phyloP scores from a whole-genome alignment of 768 basidiomycete species.

The Phlegmacium glaucopus region DNA sequence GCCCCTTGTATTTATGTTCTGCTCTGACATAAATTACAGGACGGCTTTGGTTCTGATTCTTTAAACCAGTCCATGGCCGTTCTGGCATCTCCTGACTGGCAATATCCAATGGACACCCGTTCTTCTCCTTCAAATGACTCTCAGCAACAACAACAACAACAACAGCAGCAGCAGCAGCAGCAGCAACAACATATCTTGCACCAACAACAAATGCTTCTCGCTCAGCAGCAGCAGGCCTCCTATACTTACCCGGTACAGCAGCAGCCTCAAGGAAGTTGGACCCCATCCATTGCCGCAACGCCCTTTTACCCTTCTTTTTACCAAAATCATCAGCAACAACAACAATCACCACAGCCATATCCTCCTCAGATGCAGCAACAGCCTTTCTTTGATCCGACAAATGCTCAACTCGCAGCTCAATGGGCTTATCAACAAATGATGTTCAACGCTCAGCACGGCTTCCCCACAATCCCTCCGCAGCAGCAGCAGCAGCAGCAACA shows the following conservation, averaged over 20 bases:
- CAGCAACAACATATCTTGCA: constrained; percentile 14
- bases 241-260: constrained; percentile 74
- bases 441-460: constrained; percentile 64
- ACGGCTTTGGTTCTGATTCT: too few species aligned
- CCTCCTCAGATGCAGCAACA: constrained; percentile 52
- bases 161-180: constrained; percentile 18
- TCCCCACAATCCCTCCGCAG: constrained; percentile 43
- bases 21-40: too few species aligned
- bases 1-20: too few species aligned
- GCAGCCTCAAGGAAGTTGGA: constrained; percentile 69
- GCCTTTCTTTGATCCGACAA: constrained; percentile 72
- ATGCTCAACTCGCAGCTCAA: constrained; percentile 74
- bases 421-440: constrained; percentile 95
- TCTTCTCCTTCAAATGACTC: constrained; percentile 58
- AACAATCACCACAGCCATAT: constrained; percentile 38
- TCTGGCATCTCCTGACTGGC: constrained; percentile 77
- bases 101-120: constrained; percentile 58
- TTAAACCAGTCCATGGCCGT: constrained; percentile 75
- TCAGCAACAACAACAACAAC: constrained; percentile 18
- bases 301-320: constrained; percentile 80
- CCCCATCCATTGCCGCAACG: constrained; percentile 58
- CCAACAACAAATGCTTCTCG: constrained; percentile 10
- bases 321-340: constrained; percentile 65
- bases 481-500: too few species aligned
- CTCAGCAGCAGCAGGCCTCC: constrained; percentile 29